phyloP scores from a whole-genome alignment of 2,329 filamentous ascomycete genomes.

The Raffaelea ambrosiae region DNA sequence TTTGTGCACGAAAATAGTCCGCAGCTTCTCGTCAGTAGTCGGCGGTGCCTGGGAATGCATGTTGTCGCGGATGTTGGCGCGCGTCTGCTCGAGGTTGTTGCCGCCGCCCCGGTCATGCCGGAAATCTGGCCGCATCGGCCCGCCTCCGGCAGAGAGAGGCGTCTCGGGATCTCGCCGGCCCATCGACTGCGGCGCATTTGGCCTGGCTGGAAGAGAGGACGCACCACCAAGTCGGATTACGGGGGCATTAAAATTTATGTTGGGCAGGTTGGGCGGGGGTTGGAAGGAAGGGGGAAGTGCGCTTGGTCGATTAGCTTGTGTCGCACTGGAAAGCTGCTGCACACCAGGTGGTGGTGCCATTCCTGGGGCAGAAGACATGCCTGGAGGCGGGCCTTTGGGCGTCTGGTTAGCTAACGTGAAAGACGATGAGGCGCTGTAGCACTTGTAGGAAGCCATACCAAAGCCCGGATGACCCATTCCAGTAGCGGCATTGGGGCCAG shows the following conservation, averaged over 20 bases:
- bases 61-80: slow-evolving; percentile 58
- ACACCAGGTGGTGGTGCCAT: slow-evolving; percentile 71
- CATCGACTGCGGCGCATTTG: slow-evolving; percentile 48
- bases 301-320: slow-evolving; percentile 71
- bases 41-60: slow-evolving; percentile 70
- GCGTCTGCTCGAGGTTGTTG: slow-evolving; percentile 59
- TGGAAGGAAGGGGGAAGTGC: slow-evolving; percentile 78
- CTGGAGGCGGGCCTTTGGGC: slow-evolving; percentile 60
- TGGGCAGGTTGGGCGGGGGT: slow-evolving; percentile 83
- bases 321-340: slow-evolving; percentile 58
- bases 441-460: slow-evolving; percentile 46
- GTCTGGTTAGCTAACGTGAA: neutral
- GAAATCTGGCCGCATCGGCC: slow-evolving; percentile 7
- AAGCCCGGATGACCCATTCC: slow-evolving; percentile 74
- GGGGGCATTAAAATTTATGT: slow-evolving; percentile 96
- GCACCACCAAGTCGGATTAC: slow-evolving; percentile 83
- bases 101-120: slow-evolving; percentile 37
- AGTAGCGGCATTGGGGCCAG: slow-evolving; percentile 49
- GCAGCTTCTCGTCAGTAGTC: slow-evolving; percentile 80
- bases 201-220: slow-evolving; percentile 12
- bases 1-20: slow-evolving; percentile 83
- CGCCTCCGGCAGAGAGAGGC: slow-evolving; percentile 25
- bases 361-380: slow-evolving; percentile 72
- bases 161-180: slow-evolving; percentile 39
- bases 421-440: neutral